Percentiles rank a stretch among this genome's conserved stretches.
Conservation (phyloP, 2,329 filamentous ascomycete species). For the Venturia pyrina region DNA sequence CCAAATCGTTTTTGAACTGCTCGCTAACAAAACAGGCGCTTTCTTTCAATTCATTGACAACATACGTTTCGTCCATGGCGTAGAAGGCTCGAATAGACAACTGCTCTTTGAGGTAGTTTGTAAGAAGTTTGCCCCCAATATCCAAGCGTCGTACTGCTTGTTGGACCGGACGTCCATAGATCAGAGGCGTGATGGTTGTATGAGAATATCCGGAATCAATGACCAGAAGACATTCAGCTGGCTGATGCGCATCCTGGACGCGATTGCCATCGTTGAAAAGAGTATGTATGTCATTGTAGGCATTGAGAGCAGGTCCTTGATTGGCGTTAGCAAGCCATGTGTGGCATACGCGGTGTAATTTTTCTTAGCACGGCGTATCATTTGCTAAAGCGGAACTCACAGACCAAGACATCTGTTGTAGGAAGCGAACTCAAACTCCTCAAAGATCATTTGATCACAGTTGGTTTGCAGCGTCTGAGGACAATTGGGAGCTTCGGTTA, state of each 20-base stretch:
- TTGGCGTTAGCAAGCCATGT: neutral
- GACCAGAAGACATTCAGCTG: slow-evolving; percentile 74
- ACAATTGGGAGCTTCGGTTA: slow-evolving; percentile 79
- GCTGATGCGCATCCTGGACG: slow-evolving; percentile 22
- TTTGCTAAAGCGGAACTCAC: slow-evolving; percentile 21
- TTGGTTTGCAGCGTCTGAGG: slow-evolving; percentile 74
- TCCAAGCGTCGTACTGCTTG: slow-evolving; percentile 75
- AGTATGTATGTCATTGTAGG: slow-evolving; percentile 67
- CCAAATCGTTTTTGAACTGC: slow-evolving; percentile 69
- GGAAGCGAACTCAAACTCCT: slow-evolving; percentile 87
- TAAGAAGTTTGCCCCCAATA: slow-evolving; percentile 84
- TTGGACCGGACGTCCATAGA: slow-evolving; percentile 72
- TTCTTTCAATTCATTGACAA: slow-evolving; percentile 96
- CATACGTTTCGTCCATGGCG: slow-evolving; percentile 85
- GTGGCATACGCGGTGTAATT: neutral
- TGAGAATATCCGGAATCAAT: slow-evolving; percentile 90
- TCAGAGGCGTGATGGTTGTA: slow-evolving; percentile 79
- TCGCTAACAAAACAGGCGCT: slow-evolving; percentile 71
- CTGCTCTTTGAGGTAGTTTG: slow-evolving; percentile 83
- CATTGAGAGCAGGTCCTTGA: slow-evolving; percentile 62
- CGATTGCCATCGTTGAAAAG: slow-evolving; percentile 38
- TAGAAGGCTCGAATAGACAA: slow-evolving; percentile 89
- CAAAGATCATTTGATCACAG: slow-evolving; percentile 93
- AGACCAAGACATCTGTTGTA: slow-evolving; percentile 68
- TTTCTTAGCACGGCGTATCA: neutral